Evolutionary conservation across 208 protist species (phyloP), one percentile per base, ranked within the genome.

Genomic region (Novymonas esmeraldas): DNA sequence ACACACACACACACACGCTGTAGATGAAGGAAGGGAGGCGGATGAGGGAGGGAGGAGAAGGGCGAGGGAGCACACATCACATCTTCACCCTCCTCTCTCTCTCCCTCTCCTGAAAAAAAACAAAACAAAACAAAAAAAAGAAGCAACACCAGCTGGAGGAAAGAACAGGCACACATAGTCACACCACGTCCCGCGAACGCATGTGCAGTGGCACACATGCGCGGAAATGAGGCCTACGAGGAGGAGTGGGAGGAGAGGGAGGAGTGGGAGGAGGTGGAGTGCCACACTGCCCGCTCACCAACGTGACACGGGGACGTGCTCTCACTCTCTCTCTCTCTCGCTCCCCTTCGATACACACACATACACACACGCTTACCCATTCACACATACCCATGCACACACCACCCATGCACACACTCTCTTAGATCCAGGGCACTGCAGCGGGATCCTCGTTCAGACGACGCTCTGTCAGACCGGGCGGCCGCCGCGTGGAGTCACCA

Each of bases 391-490:
- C 16, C 7, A 55, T 18, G 33, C 31, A 65, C 44, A n/a, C n/a
- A n/a, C n/a, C n/a, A 45, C 31, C 20, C 24, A 20, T 38, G 6
- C n/a, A 33, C 24, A 5, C 14, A 16, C n/a, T 38, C 28, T 9
- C n/a, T 55, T 48, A 85, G n/a, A 85, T 62, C 80, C 80, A 85
- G 50, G 67, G 41, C 28, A 85, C 80, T 2, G 76, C 73, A 2
- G 67, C 64, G 1, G 67, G 48, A 54, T 83, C 73, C 22, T 79
- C 81, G 60, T 87, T 87, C 34, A 82, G 36, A 46, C 61, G 65
- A 31, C 48, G 45, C 56, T 85, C 80, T 13, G 78, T 72, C 51
- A 82, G 13, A 18, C 62, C 36, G 5, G 51, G 14, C 41, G 24
- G 33, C 2, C 22, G 36, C 5, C 59, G 63, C 26, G 52, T 22